phyloP scores from a whole-genome alignment of 345 rosid genomes.

The Rhodamnia rubescens region DNA sequence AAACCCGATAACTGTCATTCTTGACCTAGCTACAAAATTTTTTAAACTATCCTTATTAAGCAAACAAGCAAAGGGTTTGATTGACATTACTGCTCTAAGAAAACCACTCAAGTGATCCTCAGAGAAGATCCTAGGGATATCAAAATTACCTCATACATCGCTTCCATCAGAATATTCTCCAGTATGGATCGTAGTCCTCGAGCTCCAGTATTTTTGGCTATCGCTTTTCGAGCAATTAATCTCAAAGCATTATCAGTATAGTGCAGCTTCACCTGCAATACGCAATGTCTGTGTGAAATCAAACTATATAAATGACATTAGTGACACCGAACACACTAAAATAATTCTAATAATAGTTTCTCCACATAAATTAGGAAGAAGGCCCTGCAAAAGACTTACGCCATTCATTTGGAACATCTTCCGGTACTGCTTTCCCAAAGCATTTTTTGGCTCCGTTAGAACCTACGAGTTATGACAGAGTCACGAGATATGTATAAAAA shows the following conservation, averaged over 20 bases:
- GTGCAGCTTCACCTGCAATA: slow-evolving; percentile 77
- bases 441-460: slow-evolving; percentile 90
- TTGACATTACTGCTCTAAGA: neutral
- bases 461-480: slow-evolving; percentile 26
- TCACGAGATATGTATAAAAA: neutral
- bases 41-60: neutral
- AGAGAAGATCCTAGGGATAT: neutral
- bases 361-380: neutral
- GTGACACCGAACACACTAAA: neutral
- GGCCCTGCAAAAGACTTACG: slow-evolving; percentile 30
- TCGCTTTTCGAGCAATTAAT: slow-evolving; percentile 77
- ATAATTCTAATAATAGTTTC: neutral
- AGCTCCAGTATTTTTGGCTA: slow-evolving; percentile 86
- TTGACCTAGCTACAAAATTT: neutral
- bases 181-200: slow-evolving; percentile 80
- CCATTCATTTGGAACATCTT: slow-evolving; percentile 91
- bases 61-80: neutral
- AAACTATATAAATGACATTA: neutral
- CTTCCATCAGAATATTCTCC: slow-evolving; percentile 88
- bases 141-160: slow-evolving; percentile 88
- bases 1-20: neutral
- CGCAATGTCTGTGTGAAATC: neutral
- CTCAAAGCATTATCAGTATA: slow-evolving; percentile 64
- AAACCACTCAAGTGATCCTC: neutral
- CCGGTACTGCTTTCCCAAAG: slow-evolving; percentile 90